Conservation (phyloP, 306 rosid genomes). For the Fragaria nilgerrensis region DNA sequence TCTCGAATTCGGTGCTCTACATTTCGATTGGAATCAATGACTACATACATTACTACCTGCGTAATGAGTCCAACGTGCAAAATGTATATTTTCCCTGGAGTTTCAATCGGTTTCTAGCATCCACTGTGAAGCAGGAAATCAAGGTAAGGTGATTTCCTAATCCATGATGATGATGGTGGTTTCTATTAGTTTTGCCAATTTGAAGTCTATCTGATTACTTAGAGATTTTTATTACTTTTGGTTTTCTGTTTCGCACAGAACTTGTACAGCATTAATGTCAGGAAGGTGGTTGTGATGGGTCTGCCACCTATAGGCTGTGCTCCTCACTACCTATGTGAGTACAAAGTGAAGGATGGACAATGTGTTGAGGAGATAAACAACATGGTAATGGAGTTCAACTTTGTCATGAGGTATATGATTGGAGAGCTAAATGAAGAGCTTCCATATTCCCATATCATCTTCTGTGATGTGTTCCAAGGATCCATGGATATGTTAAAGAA, state of each 20-base stretch:
- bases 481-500: slow-evolving; percentile 81
- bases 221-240: background rate
- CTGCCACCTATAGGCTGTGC: slow-evolving; percentile 92
- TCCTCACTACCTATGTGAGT: slow-evolving; percentile 74
- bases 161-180: background rate
- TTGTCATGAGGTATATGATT: slow-evolving; percentile 66
- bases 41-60: slow-evolving; percentile 83
- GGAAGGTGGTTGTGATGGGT: slow-evolving; percentile 74
- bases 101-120: slow-evolving; percentile 74
- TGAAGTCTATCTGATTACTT: background rate
- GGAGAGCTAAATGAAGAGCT: slow-evolving; percentile 60
- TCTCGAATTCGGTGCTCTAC: slow-evolving; percentile 62
- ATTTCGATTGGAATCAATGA: slow-evolving; percentile 87
- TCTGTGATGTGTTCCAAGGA: slow-evolving; percentile 70
- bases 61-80: slow-evolving; percentile 62
- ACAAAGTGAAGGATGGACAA: slow-evolving; percentile 53
- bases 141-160: slow-evolving; percentile 59
- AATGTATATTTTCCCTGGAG: slow-evolving; percentile 70
- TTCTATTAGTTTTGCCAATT: background rate
- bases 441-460: slow-evolving; percentile 48
- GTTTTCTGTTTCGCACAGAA: slow-evolving; percentile 43
- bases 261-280: slow-evolving; percentile 65
- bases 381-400: slow-evolving; percentile 79
- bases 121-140: slow-evolving; percentile 52
- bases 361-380: slow-evolving; percentile 72